Evolutionary conservation across 257 asterid species (phyloP), one percentile per base, ranked within the genome.

Genomic region (Ocimum tenuiflorum): DNA sequence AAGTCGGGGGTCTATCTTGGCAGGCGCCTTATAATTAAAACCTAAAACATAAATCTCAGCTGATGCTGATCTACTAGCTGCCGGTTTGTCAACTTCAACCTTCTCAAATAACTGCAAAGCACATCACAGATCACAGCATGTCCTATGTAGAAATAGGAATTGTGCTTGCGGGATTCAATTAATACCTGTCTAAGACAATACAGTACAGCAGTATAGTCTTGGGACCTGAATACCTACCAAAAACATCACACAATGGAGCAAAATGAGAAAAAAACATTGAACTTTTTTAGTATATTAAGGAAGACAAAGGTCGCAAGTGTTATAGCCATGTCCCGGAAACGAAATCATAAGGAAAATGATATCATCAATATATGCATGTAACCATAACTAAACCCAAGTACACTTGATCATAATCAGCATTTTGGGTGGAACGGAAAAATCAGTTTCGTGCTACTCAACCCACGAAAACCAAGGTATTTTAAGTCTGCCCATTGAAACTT

Each of bases 1-100:
- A 52, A 94, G 91, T 8, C 92, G 90, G n/a, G 96, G 96, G 77
- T 94, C 97, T 57, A 94, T 94, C 94, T 94, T 94, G 1, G 91
- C 86, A 53, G 97, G 97, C 27, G 95, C 99, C 78, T 86, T 94
- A 24, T 94, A 94, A 69, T 81, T 94, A 7, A 86, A 73, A 12
- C 92, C 95, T 5, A 88, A 4, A 33, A 94, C 67, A 78, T 88
- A 94, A 74, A 90, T 94, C 71, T 90, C 99, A 11, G 99, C 96
- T 29, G 96, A 94, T 42, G 97, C 63, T 17, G 95, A 84, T 33
- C 96, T 67, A 83, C 97, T 90, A 23, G 97, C 99, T 56, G 67
- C 77, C 19, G 99, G 97, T 63, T 94, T 94, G 65, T 94, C 95
- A 66, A 94, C 97, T 71, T 90, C 99, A 69, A 94, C 97, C 81